These are phyloP conservation scores for Rhizomucor miehei DNA, from an alignment of 371 early-diverging fungal genomes.

Conservation along the genomic window DNA sequence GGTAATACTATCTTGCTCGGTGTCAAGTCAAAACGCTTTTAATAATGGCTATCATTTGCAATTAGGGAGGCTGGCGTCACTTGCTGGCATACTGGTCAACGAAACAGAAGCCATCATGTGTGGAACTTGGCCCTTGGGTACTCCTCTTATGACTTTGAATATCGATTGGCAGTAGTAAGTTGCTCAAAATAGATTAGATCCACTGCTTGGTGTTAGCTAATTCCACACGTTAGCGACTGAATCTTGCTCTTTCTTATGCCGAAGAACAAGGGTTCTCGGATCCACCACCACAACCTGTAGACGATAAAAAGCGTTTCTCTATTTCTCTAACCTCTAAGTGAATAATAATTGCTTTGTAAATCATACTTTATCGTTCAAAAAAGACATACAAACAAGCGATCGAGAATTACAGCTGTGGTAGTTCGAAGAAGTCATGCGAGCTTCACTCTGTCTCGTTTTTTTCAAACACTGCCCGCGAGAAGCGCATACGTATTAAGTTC, in stretches of 20 bases:
- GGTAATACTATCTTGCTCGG: conserved; percentile 32
- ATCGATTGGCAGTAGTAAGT: conserved; percentile 37
- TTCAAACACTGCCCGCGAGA: no score
- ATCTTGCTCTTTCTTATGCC: conserved; percentile 22
- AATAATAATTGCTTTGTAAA: no score
- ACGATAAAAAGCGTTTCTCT: conserved; percentile 30
- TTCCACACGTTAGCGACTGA: conserved; percentile 18
- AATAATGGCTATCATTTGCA: neutral
- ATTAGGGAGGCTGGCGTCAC: conserved; percentile 36
- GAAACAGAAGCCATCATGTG: conserved; percentile 27
- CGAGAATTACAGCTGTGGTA: no score
- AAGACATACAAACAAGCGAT: no score
- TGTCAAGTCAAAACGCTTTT: neutral
- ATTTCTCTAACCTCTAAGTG: no score
- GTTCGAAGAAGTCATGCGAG: no score
- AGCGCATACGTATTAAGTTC: no score
- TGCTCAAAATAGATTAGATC: neutral
- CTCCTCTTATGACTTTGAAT: conserved; percentile 40
- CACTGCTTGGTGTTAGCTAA: neutral
- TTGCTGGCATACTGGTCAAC: conserved; percentile 26
- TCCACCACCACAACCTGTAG: conserved; percentile 18
- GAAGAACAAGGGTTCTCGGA: conserved; percentile 31
- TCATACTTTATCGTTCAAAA: no score
- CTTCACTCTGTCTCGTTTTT: no score
- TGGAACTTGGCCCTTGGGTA: conserved; percentile 42